Conservation (phyloP, 768 basidiomycete genomes). For the Mycena venus region DNA sequence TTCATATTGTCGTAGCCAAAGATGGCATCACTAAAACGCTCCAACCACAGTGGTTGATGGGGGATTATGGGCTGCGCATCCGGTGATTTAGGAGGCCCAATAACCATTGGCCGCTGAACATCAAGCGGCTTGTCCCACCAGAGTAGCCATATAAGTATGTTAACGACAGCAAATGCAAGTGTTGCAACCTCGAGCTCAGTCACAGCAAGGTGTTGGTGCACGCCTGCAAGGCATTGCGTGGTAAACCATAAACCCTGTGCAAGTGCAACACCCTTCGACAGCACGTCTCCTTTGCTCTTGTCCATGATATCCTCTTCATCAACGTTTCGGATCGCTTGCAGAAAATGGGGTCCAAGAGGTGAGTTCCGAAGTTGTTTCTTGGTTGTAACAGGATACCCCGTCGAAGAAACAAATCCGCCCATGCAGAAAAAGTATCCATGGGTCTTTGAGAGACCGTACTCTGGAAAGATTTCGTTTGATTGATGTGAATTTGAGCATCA, state of each 20-base stretch:
- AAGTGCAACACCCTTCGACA: constrained; percentile 50
- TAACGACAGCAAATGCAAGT: constrained; percentile 47
- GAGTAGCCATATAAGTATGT: too few relatives aligned
- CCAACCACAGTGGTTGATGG: too few relatives aligned
- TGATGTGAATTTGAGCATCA: not conserved
- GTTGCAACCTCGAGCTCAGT: constrained; percentile 54
- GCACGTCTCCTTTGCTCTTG: constrained; percentile 50
- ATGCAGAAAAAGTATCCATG: constrained; percentile 43
- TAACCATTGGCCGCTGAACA: constrained; percentile 39
- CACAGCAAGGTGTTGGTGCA: constrained; percentile 38
- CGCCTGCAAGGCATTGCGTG: constrained; percentile 44
- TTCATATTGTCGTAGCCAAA: not conserved
- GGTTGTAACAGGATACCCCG: too few relatives aligned
- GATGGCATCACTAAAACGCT: not conserved
- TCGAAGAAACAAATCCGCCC: too few relatives aligned
- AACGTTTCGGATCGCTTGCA: not conserved
- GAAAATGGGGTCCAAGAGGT: not conserved
- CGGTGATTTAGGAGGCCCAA: not conserved
- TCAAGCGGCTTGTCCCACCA: constrained; percentile 56
- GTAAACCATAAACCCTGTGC: constrained; percentile 53
- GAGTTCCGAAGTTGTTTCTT: constrained; percentile 27
- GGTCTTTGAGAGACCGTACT: constrained; percentile 2
- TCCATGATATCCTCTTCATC: constrained; percentile 18
- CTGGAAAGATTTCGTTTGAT: not conserved
- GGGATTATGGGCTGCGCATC: not conserved